Percentiles rank a stretch among this genome's conserved stretches.
phyloP scores from a whole-genome alignment of 768 basidiomycete species.

The Trametes meyenii region DNA sequence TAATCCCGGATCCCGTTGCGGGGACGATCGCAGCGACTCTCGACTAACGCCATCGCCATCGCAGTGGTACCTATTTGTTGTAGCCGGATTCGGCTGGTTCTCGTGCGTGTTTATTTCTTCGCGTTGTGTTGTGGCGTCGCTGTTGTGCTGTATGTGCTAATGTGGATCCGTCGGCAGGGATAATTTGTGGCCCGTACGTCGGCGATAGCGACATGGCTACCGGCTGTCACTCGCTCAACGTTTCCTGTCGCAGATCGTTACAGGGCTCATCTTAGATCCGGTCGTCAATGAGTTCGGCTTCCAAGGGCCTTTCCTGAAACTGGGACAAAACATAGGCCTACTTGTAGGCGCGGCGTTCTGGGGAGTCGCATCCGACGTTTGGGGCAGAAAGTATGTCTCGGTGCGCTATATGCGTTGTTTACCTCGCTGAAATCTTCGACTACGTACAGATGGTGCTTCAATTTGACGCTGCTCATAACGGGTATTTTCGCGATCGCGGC shows the following conservation, averaged over 20 bases:
- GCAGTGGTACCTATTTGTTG: slow-evolving; percentile 62
- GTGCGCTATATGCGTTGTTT: too few species aligned
- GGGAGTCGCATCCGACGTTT: slow-evolving; percentile 69
- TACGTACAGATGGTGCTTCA: slow-evolving; percentile 57
- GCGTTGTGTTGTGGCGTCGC: background rate
- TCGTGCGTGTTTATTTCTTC: slow-evolving; percentile 47
- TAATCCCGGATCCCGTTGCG: background rate
- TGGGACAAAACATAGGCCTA: slow-evolving; percentile 76
- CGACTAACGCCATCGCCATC: too few species aligned
- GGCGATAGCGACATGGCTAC: background rate
- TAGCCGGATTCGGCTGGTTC: slow-evolving; percentile 74
- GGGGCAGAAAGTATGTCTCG: slow-evolving; percentile 59
- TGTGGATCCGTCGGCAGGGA: slow-evolving; percentile 42
- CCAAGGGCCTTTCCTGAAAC: slow-evolving; percentile 60
- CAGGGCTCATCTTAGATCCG: slow-evolving; percentile 66
- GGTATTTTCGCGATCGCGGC: slow-evolving; percentile 67
- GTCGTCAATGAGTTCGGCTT: slow-evolving; percentile 68
- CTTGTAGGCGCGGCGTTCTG: slow-evolving; percentile 71
- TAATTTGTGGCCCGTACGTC: slow-evolving; percentile 67
- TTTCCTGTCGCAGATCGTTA: slow-evolving; percentile 48
- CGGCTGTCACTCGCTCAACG: background rate
- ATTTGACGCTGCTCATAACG: slow-evolving; percentile 68
- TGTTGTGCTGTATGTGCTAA: too few species aligned
- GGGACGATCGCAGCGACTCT: background rate
- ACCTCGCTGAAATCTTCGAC: too few species aligned